These are phyloP conservation scores for Herpomyces periplanetae DNA, from an alignment of 2,329 filamentous ascomycete genomes.

Conservation along the genomic window DNA sequence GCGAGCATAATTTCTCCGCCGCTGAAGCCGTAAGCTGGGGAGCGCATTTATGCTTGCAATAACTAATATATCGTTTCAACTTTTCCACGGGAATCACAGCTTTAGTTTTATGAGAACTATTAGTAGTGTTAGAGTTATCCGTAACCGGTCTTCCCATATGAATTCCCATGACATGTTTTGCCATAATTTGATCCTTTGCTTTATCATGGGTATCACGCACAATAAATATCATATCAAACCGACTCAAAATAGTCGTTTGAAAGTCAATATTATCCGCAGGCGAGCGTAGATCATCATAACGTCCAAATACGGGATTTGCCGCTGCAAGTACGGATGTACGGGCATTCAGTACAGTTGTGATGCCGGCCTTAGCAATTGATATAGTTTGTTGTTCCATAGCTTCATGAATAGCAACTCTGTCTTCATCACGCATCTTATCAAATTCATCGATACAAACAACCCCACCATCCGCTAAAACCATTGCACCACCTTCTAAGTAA, in stretches of 20 bases:
- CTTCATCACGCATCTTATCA: constrained; percentile 97
- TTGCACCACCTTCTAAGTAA: constrained; percentile 85
- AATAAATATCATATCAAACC: constrained; percentile 99
- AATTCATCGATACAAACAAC: constrained; percentile 98
- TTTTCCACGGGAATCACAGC: constrained; percentile 76
- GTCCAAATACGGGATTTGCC: constrained; percentile 83
- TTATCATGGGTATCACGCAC: constrained; percentile 78
- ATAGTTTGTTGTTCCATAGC: constrained; percentile 99
- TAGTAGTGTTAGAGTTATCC: no score
- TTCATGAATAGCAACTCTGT: constrained; percentile 89
- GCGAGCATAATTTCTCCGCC: constrained; percentile 73
- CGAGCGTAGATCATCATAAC: constrained; percentile 89
- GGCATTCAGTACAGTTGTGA: constrained; percentile 88
- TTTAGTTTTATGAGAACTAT: no score
- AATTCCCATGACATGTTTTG: constrained; percentile 82
- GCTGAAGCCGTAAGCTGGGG: constrained; percentile 63
- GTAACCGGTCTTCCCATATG: constrained; percentile 66
- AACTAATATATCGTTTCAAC: constrained; percentile 87
- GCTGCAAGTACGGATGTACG: constrained; percentile 77
- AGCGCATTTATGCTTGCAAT: constrained; percentile 82
- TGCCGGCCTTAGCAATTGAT: constrained; percentile 89
- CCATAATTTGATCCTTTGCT: constrained; percentile 60
- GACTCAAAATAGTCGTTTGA: constrained; percentile 82
- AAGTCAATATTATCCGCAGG: constrained; percentile 98
- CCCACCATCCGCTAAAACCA: constrained; percentile 85